Evolutionary conservation across 345 rosid species (phyloP), one percentile per base, ranked within the genome.

Genomic region (Gossypium bickii): DNA sequence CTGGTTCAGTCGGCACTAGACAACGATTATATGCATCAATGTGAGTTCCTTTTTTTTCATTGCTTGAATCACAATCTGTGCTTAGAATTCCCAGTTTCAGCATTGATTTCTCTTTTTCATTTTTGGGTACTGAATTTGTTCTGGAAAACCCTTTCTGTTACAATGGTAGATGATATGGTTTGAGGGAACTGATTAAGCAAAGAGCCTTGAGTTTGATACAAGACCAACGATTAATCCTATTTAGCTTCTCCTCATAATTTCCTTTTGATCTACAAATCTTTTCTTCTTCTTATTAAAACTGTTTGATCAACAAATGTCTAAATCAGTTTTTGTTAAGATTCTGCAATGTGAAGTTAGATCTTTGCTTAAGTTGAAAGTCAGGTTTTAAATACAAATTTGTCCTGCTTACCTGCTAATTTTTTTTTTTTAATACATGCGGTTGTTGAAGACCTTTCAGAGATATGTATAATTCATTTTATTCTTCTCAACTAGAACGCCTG

Each of bases 341-440:
- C 16, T 65, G 57, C 65, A 20, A 55, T n/a, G 55, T 22, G 55
- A 71, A 56, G 53, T 48, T 67, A 68, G 20, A 49, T 68, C 12
- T 49, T 68, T 49, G 25, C 77, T 65, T 74, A 2, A 53, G 29
- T 20, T 74, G 53, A 18, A 74, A 74, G 38, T 34, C 38, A 34
- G 38, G 38, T 34, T 48, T 13, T 12, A 48, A 48, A 48, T 48
- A 2, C 11, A 47, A 47, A 10, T 8, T 9, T 18, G 4, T 72
- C 13, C 55, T 18, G 52, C 12, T 57, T 24, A 58, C 16, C 66
- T 18, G 12, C 55, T 20, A 17, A 1, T 9, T 22, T 22, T 22
- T 20, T 22, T 22, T 20, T 51, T 52, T 51, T 47, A 7, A 34
- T 67, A 7, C n/a, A 9, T 15, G 44, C 9, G 52, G 56, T 59